phyloP scores from a whole-genome alignment of 108 stramenopile species.

The Nitzschia sp. region DNA sequence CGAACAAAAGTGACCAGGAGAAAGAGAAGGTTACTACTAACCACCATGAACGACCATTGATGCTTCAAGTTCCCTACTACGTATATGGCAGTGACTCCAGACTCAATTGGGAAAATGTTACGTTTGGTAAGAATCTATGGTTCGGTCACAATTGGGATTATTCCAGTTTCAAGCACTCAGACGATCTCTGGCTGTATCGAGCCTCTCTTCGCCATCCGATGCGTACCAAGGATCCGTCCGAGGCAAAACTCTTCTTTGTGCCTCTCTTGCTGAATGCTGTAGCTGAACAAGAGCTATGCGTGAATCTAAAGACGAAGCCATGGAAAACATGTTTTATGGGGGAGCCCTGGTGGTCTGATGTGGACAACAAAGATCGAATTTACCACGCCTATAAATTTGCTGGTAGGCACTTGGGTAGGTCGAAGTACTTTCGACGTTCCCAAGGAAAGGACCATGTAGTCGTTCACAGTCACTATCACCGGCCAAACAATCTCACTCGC shows the following conservation, averaged over 20 bases:
- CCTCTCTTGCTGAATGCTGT: conserved; percentile 11
- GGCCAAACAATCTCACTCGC: not conserved
- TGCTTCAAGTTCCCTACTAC: conserved; percentile 12
- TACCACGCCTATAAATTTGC: not conserved
- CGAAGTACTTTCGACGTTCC: conserved; percentile 7
- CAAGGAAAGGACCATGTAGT: conserved; percentile 21
- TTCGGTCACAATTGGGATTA: not conserved
- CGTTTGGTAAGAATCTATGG: too few relatives aligned
- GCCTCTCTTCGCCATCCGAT: conserved; percentile 19
- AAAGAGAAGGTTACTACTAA: too few relatives aligned
- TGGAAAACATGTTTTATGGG: too few relatives aligned
- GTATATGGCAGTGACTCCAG: too few relatives aligned
- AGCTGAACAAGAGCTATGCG: not conserved
- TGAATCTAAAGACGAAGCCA: not conserved
- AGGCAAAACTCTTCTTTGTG: conserved; percentile 33
- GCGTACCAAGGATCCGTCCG: too few relatives aligned
- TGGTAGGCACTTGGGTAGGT: not conserved
- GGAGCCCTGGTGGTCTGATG: too few relatives aligned
- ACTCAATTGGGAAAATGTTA: conserved; percentile 1
- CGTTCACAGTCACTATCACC: not conserved
- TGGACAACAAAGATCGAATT: too few relatives aligned
- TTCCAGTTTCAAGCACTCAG: conserved; percentile 13
- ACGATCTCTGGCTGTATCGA: conserved; percentile 17
- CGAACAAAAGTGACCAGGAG: too few relatives aligned
- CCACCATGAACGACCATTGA: too few relatives aligned